These are phyloP conservation scores for Leccinum obscurum DNA, from an alignment of 768 basidiomycete genomes.

Conservation along the genomic window DNA sequence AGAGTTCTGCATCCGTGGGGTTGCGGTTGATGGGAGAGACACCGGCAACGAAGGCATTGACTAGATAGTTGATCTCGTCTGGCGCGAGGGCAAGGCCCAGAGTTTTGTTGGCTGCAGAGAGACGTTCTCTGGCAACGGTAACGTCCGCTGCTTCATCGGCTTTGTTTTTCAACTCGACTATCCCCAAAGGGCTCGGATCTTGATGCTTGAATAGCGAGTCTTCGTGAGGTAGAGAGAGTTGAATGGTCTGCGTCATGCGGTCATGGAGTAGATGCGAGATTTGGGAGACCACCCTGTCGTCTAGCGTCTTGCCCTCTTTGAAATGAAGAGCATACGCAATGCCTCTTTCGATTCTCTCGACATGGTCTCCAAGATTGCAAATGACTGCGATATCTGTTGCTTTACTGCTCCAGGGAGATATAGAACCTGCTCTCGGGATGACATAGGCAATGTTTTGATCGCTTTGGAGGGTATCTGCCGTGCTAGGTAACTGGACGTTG, in stretches of 20 bases:
- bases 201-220: slow-evolving; percentile 59
- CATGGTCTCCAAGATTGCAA: slow-evolving; percentile 71
- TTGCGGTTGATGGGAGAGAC: slow-evolving; percentile 66
- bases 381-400: slow-evolving; percentile 92
- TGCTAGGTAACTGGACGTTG: slow-evolving; percentile 51
- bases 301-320: slow-evolving; percentile 40
- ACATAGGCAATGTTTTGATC: slow-evolving; percentile 61
- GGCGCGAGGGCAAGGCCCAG: slow-evolving; percentile 88
- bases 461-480: slow-evolving; percentile 36
- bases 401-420: slow-evolving; percentile 99
- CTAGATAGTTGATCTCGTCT: slow-evolving; percentile 91
- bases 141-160: slow-evolving; percentile 26
- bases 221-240: slow-evolving; percentile 57
- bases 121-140: slow-evolving; percentile 54
- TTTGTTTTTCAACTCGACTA: slow-evolving; percentile 56
- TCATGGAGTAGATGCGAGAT: slow-evolving; percentile 83
- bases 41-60: slow-evolving; percentile 84
- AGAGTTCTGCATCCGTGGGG: slow-evolving; percentile 96
- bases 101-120: slow-evolving; percentile 74
- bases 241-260: slow-evolving; percentile 91
- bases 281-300: slow-evolving; percentile 45
- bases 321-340: slow-evolving; percentile 63
- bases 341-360: slow-evolving; percentile 89
- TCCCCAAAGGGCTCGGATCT: slow-evolving; percentile 64
- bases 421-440: slow-evolving; percentile 82